These are phyloP conservation scores for Gossypium gossypioides DNA, from an alignment of 441 rosid species.

Conservation along the genomic window DNA sequence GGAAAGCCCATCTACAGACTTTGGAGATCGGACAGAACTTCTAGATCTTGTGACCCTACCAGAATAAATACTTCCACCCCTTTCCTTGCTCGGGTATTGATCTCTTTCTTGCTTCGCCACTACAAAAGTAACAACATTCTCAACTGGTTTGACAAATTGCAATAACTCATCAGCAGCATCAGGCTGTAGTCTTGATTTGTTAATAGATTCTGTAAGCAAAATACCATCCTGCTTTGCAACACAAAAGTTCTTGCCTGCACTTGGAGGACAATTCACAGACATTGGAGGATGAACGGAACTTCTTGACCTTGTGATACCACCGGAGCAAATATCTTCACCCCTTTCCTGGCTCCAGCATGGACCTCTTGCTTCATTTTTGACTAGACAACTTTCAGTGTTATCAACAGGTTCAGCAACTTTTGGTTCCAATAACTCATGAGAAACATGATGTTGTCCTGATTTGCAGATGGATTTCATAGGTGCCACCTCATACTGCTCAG, in stretches of 20 bases:
- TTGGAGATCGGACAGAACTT: conserved; percentile 22
- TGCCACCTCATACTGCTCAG: conserved; percentile 21
- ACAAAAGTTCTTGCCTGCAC: conserved; percentile 23
- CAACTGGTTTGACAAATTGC: not conserved
- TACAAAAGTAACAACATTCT: not conserved
- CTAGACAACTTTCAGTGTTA: not conserved
- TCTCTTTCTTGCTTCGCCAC: conserved; percentile 9
- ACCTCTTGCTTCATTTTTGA: conserved; percentile 13
- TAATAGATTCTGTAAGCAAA: conserved; percentile 16
- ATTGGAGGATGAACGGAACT: conserved; percentile 21
- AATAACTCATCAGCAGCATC: not conserved
- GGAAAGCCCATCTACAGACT: conserved; percentile 23
- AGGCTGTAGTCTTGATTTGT: conserved; percentile 11
- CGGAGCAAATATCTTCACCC: conserved; percentile 21
- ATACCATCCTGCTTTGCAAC: conserved; percentile 23
- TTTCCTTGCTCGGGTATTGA: conserved; percentile 24
- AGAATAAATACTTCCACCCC: conserved; percentile 20
- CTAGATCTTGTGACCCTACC: conserved; percentile 32
- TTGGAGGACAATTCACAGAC: conserved; percentile 23
- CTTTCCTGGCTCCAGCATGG: conserved; percentile 25
- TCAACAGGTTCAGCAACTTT: not conserved
- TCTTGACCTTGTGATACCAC: conserved; percentile 33
- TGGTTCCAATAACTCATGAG: conserved; percentile 5
- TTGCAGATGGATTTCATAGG: conserved; percentile 15
- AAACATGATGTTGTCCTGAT: not conserved